Percentiles rank a stretch among this genome's conserved stretches.
Evolutionary conservation across 1,139 yeast genomes (phyloP).

Genomic region (Taphrina populina): DNA sequence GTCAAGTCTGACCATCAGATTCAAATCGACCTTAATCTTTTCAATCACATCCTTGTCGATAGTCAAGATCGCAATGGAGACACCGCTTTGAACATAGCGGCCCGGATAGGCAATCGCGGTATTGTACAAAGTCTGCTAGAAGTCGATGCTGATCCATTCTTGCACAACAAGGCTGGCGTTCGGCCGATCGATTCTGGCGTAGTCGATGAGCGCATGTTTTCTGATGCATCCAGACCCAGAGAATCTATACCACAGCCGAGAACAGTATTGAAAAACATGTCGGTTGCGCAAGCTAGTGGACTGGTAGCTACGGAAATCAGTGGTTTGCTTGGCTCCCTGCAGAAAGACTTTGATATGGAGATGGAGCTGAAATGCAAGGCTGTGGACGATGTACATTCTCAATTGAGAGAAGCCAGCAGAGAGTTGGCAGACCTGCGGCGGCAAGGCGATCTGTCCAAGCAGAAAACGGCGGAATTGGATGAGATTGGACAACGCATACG

Average conservation of each 20-base stretch:
- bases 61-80: constrained; percentile 83
- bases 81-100: constrained; percentile 83
- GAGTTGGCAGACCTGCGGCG: constrained; percentile 51
- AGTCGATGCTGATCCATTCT: constrained; percentile 77
- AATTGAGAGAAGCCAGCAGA: constrained; percentile 53
- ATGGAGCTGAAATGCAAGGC: constrained; percentile 50
- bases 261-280: constrained; percentile 3
- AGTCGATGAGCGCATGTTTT: constrained; percentile 17
- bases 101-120: constrained; percentile 78
- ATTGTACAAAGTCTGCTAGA: constrained; percentile 77
- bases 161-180: constrained; percentile 79
- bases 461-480: constrained; percentile 55
- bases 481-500: constrained; percentile 60
- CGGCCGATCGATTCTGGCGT: constrained; percentile 84
- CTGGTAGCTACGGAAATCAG: constrained; percentile 48
- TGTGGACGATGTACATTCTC: constrained; percentile 52
- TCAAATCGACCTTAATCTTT: constrained; percentile 57
- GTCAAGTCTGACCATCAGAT: constrained; percentile 53
- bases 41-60: constrained; percentile 67
- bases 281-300: constrained; percentile 13
- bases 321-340: constrained; percentile 42
- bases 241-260: not conserved
- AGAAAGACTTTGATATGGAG: constrained; percentile 54
- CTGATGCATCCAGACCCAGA: not conserved
- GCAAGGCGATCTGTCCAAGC: constrained; percentile 50